Base-by-base conservation (phyloP, 176 grass and related monocot species). In the Otatea glauca region DNA sequence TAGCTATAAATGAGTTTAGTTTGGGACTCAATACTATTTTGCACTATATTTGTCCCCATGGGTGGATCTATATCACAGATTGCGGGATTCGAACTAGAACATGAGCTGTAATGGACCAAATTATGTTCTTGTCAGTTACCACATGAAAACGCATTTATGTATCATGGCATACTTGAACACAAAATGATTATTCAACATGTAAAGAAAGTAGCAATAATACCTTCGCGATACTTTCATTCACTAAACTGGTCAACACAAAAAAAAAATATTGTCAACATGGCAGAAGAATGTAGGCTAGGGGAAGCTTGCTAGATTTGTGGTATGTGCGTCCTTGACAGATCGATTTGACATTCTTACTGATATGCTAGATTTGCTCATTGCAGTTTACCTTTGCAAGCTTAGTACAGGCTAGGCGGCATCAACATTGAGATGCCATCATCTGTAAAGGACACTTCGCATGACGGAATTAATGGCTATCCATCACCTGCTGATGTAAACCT, bases 401-500 rank as follows among this genome's bases (percentile, higher is more conserved):
- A 77, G 21, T 9, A 61, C 49, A 58, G 32, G 50, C 32, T 6
- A 34, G 29, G 35, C 37, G 21, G 5, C 17, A 74, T 3, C 16
- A 51, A 0, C 34, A 50, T 32, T 56, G 18, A 4, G 68, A 68
- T 81, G 47, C 23, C 49, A 67, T 75, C 61, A 42, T n/a, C 48
- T 47, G 48, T 42, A 75, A 37, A 56, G 50, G 24, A 86, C 47
- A 43, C 67, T 43, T n/a, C 7, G 44, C 44, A 80, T 48, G 47
- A 56, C 56, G n/a, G 70, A 75, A 81, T 75, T 68, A 65, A 75
- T 74, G 77, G 38, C 34, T 14, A 18, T 76, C 79, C 51, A 77
- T 82, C 21, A 70, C 54, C 72, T 88, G 79, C 86, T 64, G 64
- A 53, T 76, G 53, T n/a, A 18, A 76, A 71, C 42, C 71, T 9